Evolutionary conservation across 257 asterid genomes (phyloP), one percentile per base, ranked within the genome.

Genomic region (Plantago elongata): DNA sequence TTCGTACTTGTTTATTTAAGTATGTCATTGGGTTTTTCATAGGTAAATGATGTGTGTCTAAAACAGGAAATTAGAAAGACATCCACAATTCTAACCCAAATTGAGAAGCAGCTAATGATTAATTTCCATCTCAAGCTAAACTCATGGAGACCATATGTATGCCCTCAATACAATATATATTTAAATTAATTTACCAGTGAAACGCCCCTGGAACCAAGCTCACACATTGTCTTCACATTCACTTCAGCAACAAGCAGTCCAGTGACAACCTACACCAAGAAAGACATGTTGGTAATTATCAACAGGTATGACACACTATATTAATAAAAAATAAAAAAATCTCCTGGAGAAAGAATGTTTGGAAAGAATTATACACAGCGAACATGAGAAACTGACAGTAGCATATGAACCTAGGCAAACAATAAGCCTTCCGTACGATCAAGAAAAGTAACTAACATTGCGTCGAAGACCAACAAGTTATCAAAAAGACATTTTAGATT

Each of bases 171-270:
- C 14, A 17, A 54, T 7, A 54, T 40, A 61, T 49, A 18, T 57
- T 45, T 34, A 13, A 12, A 54, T 61, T 57, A 51, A 69, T 54
- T 75, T 89, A 91, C 98, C 94, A 91, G 59, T 63, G 96, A 91
- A 73, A 91, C 96, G 61, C 98, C 96, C 17, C 96, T 94, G 50
- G 95, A 81, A 68, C 96, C 98, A 30, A 91, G 89, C 81, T 85
- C 96, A 67, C 88, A 81, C 98, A 91, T 91, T 29, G 96, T 91
- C 73, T 85, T 91, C 75, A 91, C 98, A 74, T 91, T 91, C 67
- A 91, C 96, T 88, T 91, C 98, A 13, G 98, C 98, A 75, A 91
- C 55, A 63, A 91, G 96, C 75, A 91, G 85, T 64, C 98, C 98
- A 70, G 92, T 85, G 52, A 71, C 72, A 30, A 88, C 94, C 96